Evolutionary conservation across 2,329 filamentous ascomycete genomes (phyloP), one percentile per base, ranked within the genome.

Genomic region (Fusarium sp.): DNA sequence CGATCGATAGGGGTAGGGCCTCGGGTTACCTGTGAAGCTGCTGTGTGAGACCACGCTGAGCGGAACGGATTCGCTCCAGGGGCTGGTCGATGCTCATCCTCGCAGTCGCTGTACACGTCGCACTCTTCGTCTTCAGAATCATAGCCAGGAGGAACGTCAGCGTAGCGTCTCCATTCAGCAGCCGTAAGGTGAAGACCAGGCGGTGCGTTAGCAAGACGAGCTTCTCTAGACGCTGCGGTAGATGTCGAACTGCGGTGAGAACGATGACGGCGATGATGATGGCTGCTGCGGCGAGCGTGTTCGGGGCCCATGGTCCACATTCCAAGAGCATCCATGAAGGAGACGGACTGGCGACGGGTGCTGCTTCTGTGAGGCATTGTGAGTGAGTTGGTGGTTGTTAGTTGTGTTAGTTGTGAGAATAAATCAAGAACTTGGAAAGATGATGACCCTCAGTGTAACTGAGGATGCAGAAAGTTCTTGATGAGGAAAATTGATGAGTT

Each of bases 281-380:
- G 39, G 17, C 31, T 17, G 31, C 28, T 42, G 13, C 51, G 39
- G 17, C 50, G 55, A 15, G 47, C 19, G 17, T 36, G 44, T 15
- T 31, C 38, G 26, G 47, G 28, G 0, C 56, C 56, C 13, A 59
- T 51, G n/a, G 60, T 47, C 40, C 54, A 59, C 6, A 58, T 24
- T 1, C 61, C 68, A 5, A 71, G 40, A 8, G 57, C 42, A 14
- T 69, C 68, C 2, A 71, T 34, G 17, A 71, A 71, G 14, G 17
- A 14, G 10, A 11, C 7, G 13, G 45, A 42, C 14, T 36, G 22
- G 8, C 44, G 54, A 13, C 7, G 31, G 8, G 31, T 53, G 2
- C 28, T 45, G 33, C 14, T 34, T 24, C 31, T 55, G 19, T 14
- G 28, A 40, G 50, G 5, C 63, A 66, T 66, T 22, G 49, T 40